Evolutionary conservation across 306 rosid species (phyloP), one percentile per base, ranked within the genome.

Genomic region (Casuarina equisetifolia): DNA sequence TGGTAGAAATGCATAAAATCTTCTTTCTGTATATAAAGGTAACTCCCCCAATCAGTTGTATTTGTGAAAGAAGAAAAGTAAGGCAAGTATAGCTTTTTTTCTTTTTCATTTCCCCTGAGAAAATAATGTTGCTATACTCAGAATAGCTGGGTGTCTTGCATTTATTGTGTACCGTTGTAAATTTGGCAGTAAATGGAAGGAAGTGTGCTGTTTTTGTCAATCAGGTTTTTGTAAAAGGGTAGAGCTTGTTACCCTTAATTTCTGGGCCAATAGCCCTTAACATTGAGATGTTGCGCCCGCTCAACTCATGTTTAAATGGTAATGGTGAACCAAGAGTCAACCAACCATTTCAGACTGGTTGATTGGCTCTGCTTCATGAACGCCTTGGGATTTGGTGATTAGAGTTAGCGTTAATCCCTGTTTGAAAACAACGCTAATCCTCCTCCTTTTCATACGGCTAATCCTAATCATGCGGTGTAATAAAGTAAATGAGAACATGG

Each of bases 21-120:
- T 79, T 79, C 81, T 74, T 82, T 77, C 78, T 88, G 93, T 92
- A 88, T 85, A 92, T 89, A 88, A 80, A 80, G 87, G 82, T 86
- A 77, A 83, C 83, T 84, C 82, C 68, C 79, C 48, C 19, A 70
- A 76, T 48, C 73, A 67, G 86, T 79, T 76, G 85, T 85, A 79
- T 80, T 73, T 68, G 55, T 59, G 74, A 77, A 79, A 80, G 84
- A 85, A 42, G 80, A 51, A 50, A 57, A 84, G 63, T 69, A 77
- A 84, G 83, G 70, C 73, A 72, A 84, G 68, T 84, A 78, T 84
- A 86, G 90, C 67, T 70, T 62, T 68, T 62, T 78, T 76, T 72
- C 53, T 74, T 45, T 58, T 75, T 15, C 5, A 39, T 73, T 73
- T 55, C 78, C 73, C 76, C 68, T 61, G 74, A 81, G 71, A 75